Evolutionary conservation across 257 asterid species (phyloP).

Genomic region (Apocynum venetum): DNA sequence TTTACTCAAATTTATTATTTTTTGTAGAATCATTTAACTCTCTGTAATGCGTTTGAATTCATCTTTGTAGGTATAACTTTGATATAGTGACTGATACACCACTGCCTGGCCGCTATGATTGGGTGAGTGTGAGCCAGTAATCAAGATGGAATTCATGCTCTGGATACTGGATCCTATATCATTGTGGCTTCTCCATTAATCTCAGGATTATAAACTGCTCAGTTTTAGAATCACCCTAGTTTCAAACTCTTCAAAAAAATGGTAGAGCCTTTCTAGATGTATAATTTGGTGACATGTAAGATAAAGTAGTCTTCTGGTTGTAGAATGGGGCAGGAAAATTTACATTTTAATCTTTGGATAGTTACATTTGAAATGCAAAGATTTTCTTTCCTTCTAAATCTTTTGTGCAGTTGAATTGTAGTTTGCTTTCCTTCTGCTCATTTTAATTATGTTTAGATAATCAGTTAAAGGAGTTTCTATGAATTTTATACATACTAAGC

Average conservation of each 20-base stretch:
- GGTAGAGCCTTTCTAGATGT: conserved; percentile 10
- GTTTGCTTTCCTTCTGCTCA: not conserved
- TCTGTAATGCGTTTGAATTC: not conserved
- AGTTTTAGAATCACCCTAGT: not conserved
- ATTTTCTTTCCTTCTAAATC: not conserved
- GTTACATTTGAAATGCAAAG: conserved; percentile 9
- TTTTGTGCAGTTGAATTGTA: not conserved
- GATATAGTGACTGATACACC: conserved; percentile 50
- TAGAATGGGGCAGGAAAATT: conserved; percentile 8
- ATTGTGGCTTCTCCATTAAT: conserved; percentile 1
- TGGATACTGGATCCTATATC: not conserved
- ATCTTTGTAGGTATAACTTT: conserved; percentile 62
- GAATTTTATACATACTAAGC: not conserved
- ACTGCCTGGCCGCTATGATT: conserved; percentile 70
- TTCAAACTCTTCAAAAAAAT: no score
- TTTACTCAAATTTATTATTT: not conserved
- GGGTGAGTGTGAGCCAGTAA: conserved; percentile 49
- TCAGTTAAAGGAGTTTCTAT: not conserved
- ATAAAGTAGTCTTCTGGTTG: conserved; percentile 6
- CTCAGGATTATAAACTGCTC: not conserved
- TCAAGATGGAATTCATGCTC: conserved; percentile 3
- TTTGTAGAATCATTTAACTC: not conserved
- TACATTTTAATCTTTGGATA: conserved; percentile 7
- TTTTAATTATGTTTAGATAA: not conserved
- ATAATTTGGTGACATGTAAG: conserved; percentile 16